Base-by-base conservation (phyloP, 257 asterid genomes). In the Thymus quinquecostatus region DNA sequence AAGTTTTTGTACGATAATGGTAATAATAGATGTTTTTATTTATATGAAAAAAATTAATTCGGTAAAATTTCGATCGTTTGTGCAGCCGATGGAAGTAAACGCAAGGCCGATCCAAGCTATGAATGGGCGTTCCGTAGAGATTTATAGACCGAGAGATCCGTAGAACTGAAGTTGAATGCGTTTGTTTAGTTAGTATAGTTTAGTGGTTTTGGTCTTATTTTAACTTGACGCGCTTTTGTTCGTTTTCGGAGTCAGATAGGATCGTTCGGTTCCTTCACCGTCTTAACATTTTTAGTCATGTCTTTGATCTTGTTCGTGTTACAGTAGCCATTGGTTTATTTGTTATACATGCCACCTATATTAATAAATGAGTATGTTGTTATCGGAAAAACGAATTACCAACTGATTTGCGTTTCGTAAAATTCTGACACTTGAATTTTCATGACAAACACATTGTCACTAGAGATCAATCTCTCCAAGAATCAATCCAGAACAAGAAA, bases 71-170 rank as follows among this genome's bases (percentile, higher is more conserved):
- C 11, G 14, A 9, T 51, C 6, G n/a, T 55, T 45, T 63, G 5
- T 66, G 6, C 79, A 90, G 96, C 80, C 72, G 0, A 69, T 80
- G 0, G 75, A 78, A 9, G 47, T 70, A 4, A 90, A 90, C 54
- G 88, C 97, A 0, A 86, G 96, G 69, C 96, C 97, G 27, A 41
- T 76, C 50, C 97, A 90, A 75, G 66, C 74, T 45, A 10, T 77
- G 51, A 64, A 88, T 60, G 56, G 71, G 11, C 89, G 97, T 11
- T 0, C 32, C 8, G 51, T 90, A 28, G 64, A 48, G 64, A 75
- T 90, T 27, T 86, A 79, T 57, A 74, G 79, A 51, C 96, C 89
- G 47, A 68, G 4, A 5, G 80, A 60, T 64, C 66, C 9, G 0
- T 3, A 65, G 11, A 47, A 64, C 12, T 64, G 40, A 60, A 61